Percentiles rank a stretch among this genome's conserved stretches.
Conservation (phyloP, 495 filamentous ascomycete species). For the Thermothielavioides terrestris region DNA sequence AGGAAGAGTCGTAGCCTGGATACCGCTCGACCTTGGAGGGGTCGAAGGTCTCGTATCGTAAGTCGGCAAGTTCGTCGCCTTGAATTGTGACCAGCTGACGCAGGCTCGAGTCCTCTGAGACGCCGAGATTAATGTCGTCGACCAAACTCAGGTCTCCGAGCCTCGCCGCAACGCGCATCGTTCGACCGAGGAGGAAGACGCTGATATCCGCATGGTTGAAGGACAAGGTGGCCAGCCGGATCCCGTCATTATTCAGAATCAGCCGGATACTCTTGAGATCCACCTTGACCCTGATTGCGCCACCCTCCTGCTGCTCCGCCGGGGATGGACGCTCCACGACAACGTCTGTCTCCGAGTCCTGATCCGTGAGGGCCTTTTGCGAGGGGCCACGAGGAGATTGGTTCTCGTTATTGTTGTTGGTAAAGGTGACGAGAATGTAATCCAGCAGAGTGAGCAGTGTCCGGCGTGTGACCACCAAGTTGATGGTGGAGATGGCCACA, state of each 20-base stretch:
- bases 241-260: slow-evolving; percentile 97
- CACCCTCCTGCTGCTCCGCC: slow-evolving; percentile 26
- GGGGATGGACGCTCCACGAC: slow-evolving; percentile 24
- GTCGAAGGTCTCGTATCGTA: slow-evolving; percentile 94
- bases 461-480: slow-evolving; percentile 85
- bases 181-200: slow-evolving; percentile 74
- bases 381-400: slow-evolving; percentile 28
- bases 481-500: slow-evolving; percentile 88
- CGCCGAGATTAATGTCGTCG: slow-evolving; percentile 92
- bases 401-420: slow-evolving; percentile 63
- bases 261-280: slow-evolving; percentile 86
- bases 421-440: slow-evolving; percentile 91
- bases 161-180: slow-evolving; percentile 76
- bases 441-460: slow-evolving; percentile 92
- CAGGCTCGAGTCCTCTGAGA: slow-evolving; percentile 66
- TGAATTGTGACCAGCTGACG: slow-evolving; percentile 87
- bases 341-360: slow-evolving; percentile 31
- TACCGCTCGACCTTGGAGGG: slow-evolving; percentile 55
- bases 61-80: slow-evolving; percentile 93
- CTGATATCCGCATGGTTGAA: slow-evolving; percentile 86
- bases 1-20: slow-evolving; percentile 90
- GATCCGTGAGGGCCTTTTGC: slow-evolving; percentile 29
- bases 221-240: slow-evolving; percentile 84
- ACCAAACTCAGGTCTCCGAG: slow-evolving; percentile 81
- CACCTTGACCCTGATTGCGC: slow-evolving; percentile 65